Evolutionary conservation across 495 filamentous ascomycete species (phyloP).

Genomic region (Penicillium robsamsonii): DNA sequence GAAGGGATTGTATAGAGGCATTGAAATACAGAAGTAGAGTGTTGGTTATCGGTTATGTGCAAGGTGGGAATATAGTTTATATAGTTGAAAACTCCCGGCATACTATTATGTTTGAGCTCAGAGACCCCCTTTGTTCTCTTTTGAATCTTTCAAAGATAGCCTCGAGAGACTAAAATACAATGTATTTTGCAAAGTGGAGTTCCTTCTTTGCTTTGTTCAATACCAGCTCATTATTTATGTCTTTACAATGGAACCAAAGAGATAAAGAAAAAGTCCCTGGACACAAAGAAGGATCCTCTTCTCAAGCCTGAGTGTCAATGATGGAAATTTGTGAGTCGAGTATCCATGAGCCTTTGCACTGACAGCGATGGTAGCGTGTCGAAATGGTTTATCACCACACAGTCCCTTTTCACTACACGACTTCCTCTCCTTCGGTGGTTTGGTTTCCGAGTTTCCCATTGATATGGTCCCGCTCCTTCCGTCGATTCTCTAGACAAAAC

Average conservation of each 20-base stretch:
- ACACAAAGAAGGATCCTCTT: neutral
- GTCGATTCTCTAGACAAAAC: constrained; percentile 59
- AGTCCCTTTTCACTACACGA: neutral
- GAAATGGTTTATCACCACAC: neutral
- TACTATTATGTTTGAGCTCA: neutral
- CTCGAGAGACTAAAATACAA: neutral
- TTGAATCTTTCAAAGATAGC: neutral
- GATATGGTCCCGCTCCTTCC: constrained; percentile 20
- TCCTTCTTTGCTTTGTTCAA: neutral
- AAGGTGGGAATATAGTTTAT: neutral
- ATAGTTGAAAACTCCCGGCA: neutral
- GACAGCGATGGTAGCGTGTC: neutral
- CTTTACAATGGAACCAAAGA: neutral
- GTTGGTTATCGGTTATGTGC: neutral
- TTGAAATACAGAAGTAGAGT: neutral
- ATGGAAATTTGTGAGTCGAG: neutral
- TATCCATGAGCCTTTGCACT: neutral
- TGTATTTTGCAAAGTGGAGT: neutral
- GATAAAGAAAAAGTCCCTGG: neutral
- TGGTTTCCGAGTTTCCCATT: neutral
- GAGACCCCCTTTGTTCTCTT: neutral
- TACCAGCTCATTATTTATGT: too few species aligned
- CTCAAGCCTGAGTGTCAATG: neutral
- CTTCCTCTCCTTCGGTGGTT: constrained; percentile 5
- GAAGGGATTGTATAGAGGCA: neutral